Evolutionary conservation across 768 basidiomycete genomes (phyloP).

Genomic region (Candolleomyces eurysporus): DNA sequence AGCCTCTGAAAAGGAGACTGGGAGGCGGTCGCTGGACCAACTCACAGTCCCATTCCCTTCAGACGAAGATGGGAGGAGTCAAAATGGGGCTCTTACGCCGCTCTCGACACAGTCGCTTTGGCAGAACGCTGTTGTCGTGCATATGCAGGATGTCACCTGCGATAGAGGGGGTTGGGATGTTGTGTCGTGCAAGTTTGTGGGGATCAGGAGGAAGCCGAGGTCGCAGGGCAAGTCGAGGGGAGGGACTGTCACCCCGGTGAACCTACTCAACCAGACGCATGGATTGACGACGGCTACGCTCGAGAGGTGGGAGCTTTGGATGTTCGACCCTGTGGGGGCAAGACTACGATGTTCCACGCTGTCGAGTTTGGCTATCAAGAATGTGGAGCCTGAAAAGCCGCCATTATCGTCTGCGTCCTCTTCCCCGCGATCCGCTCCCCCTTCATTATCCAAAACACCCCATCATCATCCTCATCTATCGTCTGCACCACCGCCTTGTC

Average conservation of each 20-base stretch:
- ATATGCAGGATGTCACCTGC: conserved; percentile 54
- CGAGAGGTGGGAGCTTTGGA: conserved; percentile 85
- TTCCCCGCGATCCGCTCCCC: conserved; percentile 10
- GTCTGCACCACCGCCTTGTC: conserved; percentile 14
- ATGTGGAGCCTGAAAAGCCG: conserved; percentile 16
- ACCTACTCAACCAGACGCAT: conserved; percentile 15
- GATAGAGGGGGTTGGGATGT: conserved; percentile 83
- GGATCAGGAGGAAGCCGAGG: conserved; percentile 67
- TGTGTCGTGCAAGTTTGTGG: conserved; percentile 53
- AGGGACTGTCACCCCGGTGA: conserved; percentile 9
- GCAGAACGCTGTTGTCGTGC: conserved; percentile 55
- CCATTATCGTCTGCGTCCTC: conserved; percentile 18
- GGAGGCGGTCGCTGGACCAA: conserved; percentile 48
- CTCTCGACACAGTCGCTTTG: conserved; percentile 44
- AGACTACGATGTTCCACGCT: conserved; percentile 51
- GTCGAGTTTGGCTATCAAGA: conserved; percentile 37
- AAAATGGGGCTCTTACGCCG: conserved; percentile 35
- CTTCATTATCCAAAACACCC: not conserved
- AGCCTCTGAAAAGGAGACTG: conserved; percentile 63
- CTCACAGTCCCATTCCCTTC: conserved; percentile 43
- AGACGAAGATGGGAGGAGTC: conserved; percentile 33
- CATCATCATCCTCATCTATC: no score
- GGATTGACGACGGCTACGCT: conserved; percentile 65
- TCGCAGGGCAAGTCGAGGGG: conserved; percentile 30
- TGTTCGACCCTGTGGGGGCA: conserved; percentile 57